Evolutionary conservation across 148 eudicot genomes (phyloP), one percentile per base, ranked within the genome.

Genomic region (Silene conica): DNA sequence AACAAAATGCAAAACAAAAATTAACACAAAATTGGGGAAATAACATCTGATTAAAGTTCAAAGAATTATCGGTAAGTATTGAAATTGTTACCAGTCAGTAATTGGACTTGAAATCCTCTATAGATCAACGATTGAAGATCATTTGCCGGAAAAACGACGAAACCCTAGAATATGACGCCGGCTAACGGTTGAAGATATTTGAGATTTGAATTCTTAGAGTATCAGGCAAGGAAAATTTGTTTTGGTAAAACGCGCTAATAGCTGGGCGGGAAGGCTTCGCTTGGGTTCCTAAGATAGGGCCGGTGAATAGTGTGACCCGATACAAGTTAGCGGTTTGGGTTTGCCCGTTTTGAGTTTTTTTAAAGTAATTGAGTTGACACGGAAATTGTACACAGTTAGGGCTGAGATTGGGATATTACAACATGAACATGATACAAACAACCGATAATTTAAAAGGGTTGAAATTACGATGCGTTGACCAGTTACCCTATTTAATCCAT

Each of bases 221-320:
- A 64, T 64, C 38, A 1, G 68, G 18, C 68, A 8, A 31, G 6
- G 10, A 20, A 20, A 11, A 20, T 21, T 11, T 45, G 5, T 15
- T 64, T 28, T 55, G 56, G 4, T 11, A 46, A 9, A 45, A 46
- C 31, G 71, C 55, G 71, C 71, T 45, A 45, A 68, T 45, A 45
- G 46, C 28, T 68, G 46, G 71, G 71, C 71, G 71, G 71, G 71
- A 68, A 25, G 21, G n/a, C 43, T 38, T 38, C 43, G 43, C 43
- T 38, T 38, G 43, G 43, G 43, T 38, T 38, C 43, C 34, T 31
- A 31, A 31, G 4, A 5, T 31, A 31, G 5, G 4, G 34, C 34
- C 4, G 34, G 34, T 31, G 34, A 31, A 31, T 31, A 31, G 34
- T 31, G 34, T 31, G 34, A 31, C 34, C 34, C 0, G 34, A 31